Evolutionary conservation across 768 basidiomycete species (phyloP), one percentile per base, ranked within the genome.

Genomic region (Tylopilus vinaceipallidus): DNA sequence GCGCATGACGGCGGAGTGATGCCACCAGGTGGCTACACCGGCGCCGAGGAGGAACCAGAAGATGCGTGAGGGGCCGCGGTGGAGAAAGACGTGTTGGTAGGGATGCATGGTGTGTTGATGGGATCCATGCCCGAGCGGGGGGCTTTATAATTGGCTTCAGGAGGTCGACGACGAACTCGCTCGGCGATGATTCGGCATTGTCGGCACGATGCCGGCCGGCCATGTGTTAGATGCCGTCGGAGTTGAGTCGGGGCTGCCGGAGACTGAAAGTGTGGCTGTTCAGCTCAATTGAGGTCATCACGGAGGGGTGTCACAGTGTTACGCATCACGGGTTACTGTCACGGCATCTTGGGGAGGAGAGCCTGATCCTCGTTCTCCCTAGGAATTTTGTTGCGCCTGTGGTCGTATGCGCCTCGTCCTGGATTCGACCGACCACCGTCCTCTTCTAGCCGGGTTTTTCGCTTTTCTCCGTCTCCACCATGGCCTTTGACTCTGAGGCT

Each of bases 41-140:
- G 80, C 84, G 51, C 86, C 87, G 55, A 86, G 17, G 57, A 75
- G 9, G 73, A 88, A 86, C 86, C 86, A 88, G 62, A 88, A 26
- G 46, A 86, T 35, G 54, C 86, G 83, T 37, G 79, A 79, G n/a
- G 80, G 78, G 6, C 75, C 61, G 47, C 71, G 64, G 42, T 65
- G 67, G 53, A 63, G 45, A 23, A 55, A 51, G 34, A 59, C 3
- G 44, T 59, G 53, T 1, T 50, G 42, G 48, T 63, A 56, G 0
- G 56, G 54, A 12, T 61, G 42, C 69, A 69, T 69, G 45, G 3
- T 44, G 36, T 29, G 27, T 43, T 9, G 23, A 4, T 8, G 34
- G 17, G 8, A 16, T 14, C 24, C 50, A 58, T 59, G 34, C 38
- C 14, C 37, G 24, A 6, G n/a, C 6, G 29, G 19, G 2, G 16